Percentiles rank a stretch among this genome's conserved stretches.
Evolutionary conservation across 2,329 filamentous ascomycete species (phyloP).

Genomic region (Alternaria metachromatica): DNA sequence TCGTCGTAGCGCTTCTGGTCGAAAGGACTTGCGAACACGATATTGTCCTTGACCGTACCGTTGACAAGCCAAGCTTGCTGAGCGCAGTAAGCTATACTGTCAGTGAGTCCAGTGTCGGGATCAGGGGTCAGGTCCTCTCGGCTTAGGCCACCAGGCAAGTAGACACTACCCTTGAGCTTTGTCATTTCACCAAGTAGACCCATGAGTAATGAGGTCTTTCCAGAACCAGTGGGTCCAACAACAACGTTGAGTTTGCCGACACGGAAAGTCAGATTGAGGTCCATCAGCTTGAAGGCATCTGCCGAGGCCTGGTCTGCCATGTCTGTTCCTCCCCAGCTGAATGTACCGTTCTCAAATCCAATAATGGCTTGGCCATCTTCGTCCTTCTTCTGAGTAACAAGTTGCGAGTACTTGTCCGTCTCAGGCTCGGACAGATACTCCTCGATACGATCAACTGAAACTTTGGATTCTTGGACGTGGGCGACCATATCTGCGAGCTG

Average conservation of each 20-base stretch:
- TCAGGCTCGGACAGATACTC: conserved; percentile 93
- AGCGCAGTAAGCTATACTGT: conserved; percentile 94
- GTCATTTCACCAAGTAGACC: conserved; percentile 97
- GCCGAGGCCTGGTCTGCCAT: conserved; percentile 62
- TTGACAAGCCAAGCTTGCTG: conserved; percentile 98
- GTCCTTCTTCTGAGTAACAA: conserved; percentile 73
- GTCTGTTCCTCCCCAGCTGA: conserved; percentile 80
- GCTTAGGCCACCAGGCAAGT: conserved; percentile 82
- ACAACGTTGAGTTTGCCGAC: conserved; percentile 91
- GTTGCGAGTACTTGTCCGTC: conserved; percentile 91
- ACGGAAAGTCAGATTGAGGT: conserved; percentile 81
- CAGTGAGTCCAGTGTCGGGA: conserved; percentile 82
- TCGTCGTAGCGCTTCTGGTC: conserved; percentile 84
- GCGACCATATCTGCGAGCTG: conserved; percentile 98
- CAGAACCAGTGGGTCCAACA: conserved; percentile 89
- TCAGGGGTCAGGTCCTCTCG: conserved; percentile 84
- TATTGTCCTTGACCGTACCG: conserved; percentile 94
- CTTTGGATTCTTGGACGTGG: conserved; percentile 95
- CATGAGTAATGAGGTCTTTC: conserved; percentile 96
- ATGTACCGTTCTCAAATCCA: conserved; percentile 82
- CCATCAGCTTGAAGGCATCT: conserved; percentile 77
- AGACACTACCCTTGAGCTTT: conserved; percentile 77
- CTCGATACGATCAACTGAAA: conserved; percentile 95
- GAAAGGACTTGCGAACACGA: conserved; percentile 82
- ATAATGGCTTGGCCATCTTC: conserved; percentile 76